Evolutionary conservation across 2,329 filamentous ascomycete genomes (phyloP).

Genomic region (Cylindrodendrum hubeiense): DNA sequence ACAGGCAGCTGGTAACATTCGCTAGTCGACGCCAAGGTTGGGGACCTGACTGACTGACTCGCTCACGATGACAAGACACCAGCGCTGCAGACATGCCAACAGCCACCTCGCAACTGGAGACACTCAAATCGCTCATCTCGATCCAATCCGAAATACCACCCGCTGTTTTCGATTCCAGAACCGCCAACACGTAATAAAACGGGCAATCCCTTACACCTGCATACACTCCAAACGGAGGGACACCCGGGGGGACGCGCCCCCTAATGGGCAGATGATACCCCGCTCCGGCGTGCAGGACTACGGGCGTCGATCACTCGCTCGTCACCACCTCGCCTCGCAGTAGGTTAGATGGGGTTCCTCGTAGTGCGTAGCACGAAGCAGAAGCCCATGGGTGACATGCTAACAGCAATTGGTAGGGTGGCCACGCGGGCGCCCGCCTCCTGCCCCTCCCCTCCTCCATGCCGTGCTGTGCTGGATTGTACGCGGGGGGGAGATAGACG

Average conservation of each 20-base stretch:
- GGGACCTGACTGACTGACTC: conserved; percentile 1
- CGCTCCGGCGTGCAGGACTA: conserved; percentile 8
- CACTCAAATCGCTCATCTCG: conserved; percentile 25
- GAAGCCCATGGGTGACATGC: conserved; percentile 9
- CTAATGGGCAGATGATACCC: neutral
- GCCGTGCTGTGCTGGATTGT: conserved; percentile 4
- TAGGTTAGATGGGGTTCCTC: neutral
- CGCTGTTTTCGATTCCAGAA: neutral
- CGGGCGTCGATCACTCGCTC: conserved; percentile 8
- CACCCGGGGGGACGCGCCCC: neutral
- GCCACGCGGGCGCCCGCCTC: conserved; percentile 3
- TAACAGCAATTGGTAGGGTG: neutral
- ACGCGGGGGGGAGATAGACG: neutral
- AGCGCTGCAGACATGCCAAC: neutral
- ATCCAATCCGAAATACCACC: conserved; percentile 5
- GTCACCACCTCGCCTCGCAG: neutral
- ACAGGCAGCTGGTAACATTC: neutral
- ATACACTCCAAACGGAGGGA: neutral
- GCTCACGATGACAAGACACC: neutral
- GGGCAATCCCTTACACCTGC: conserved; percentile 12
- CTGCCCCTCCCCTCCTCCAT: neutral
- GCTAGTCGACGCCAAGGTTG: neutral
- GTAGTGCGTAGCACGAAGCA: neutral
- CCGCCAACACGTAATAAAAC: neutral
- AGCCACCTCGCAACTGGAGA: neutral